Base-by-base conservation (phyloP, 2,329 filamentous ascomycete species). In the Rhynchosporium agropyri region DNA sequence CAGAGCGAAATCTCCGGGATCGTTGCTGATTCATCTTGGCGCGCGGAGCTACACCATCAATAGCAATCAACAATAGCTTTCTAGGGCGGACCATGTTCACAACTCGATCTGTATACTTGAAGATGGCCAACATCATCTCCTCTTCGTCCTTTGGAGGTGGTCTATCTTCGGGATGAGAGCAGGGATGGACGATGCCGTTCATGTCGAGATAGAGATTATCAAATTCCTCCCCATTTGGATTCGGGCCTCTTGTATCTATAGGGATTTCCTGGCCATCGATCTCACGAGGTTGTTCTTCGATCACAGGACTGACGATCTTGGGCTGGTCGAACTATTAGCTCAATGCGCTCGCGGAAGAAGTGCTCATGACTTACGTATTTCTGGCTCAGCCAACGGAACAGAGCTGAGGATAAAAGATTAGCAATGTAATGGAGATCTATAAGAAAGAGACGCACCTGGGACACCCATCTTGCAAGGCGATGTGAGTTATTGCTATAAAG, bases 11-110 rank as follows among this genome's bases (percentile, higher is more conserved):
- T 72, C 95, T 91, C 77, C 95, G 87, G 48, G 95, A 96, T 66
- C 95, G 91, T 79, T 99, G 95, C 76, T 99, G 96, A 76, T 99
- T 99, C 95, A 99, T 99, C 79, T 99, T 99, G 63, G 96, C 96
- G 76, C 95, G 90, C 53, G 95, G 96, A 4, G 95, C 95, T 68
- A 99, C 95, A 75, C 95, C 95, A 79, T 99, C 95, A 75, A 99
- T 93, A 72, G 95, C 95, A 74, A 99, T 97, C 90, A 98, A 95
- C 61, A 99, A 84, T 55, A 99, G 80, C 79, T 97, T 98, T 71
- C 95, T 88, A 9, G 95, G 95, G 65, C 95, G 90, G 68, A 97
- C 94, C 94, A 99, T 99, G 76, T 97, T 97, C 69, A 99, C 91
- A 29, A 99, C 93, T 64, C 95, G 89, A 75, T 99, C 93, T n/a